A percentile compares a stretch with the other conserved stretches of the same genome.
Conservation (phyloP, 2,329 filamentous ascomycete species). For the Aspergillus melleus region DNA sequence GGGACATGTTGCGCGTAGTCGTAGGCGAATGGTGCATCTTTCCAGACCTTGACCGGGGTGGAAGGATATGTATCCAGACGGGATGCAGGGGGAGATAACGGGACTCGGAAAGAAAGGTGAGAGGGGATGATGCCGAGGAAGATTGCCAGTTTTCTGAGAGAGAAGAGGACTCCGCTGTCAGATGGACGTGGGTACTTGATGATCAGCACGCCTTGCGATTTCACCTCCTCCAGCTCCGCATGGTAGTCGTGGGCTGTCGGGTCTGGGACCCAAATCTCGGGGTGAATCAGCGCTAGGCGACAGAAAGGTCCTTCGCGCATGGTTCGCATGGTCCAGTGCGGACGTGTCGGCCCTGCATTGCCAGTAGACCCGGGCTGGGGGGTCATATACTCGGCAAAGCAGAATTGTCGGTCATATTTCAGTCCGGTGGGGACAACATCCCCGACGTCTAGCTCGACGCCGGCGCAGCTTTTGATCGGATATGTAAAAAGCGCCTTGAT, state of each 20-base stretch:
- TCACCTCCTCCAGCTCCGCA: conserved; percentile 46
- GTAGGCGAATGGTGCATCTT: conserved; percentile 49
- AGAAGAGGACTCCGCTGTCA: conserved; percentile 9
- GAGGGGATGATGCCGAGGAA: conserved; percentile 28
- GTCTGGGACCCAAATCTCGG: conserved; percentile 62
- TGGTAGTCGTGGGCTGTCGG: conserved; percentile 44
- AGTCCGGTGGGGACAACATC: conserved; percentile 69
- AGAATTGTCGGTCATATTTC: conserved; percentile 78
- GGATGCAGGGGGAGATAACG: conserved; percentile 51
- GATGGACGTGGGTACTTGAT: conserved; percentile 46
- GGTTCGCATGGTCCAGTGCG: conserved; percentile 42
- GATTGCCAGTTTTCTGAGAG: conserved; percentile 29
- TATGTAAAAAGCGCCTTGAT: conserved; percentile 76
- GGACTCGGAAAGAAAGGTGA: conserved; percentile 52
- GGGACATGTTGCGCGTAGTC: conserved; percentile 45
- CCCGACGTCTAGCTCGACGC: conserved; percentile 68
- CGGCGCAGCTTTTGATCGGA: conserved; percentile 78
- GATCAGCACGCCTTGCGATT: conserved; percentile 54
- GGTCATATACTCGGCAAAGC: conserved; percentile 66
- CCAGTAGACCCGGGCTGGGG: conserved; percentile 22
- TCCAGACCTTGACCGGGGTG: conserved; percentile 56
- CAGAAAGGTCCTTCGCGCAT: conserved; percentile 51
- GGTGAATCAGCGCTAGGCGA: conserved; percentile 67
- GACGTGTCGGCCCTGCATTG: background rate
- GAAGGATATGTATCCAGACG: conserved; percentile 44